Evolutionary conservation across 768 basidiomycete species (phyloP), one percentile per base, ranked within the genome.

Genomic region (Suillus decipiens): DNA sequence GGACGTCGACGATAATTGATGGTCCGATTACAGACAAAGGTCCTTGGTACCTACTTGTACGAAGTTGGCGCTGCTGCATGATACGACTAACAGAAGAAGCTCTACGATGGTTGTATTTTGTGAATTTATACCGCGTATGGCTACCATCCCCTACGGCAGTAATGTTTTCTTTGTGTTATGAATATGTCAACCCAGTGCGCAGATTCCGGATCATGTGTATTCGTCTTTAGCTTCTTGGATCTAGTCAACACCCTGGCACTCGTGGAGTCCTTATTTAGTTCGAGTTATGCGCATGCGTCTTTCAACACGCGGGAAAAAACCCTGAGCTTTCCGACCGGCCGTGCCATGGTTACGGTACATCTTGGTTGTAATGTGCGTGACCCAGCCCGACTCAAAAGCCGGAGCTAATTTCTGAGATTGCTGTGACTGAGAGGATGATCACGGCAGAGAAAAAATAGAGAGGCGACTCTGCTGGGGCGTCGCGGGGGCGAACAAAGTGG

Each of bases 401-500:
- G n/a, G n/a, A n/a, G n/a, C n/a, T 64, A 67, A 58, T 51, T 68
- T 17, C 70, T 0, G 73, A 28, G 3, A 28, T 28, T 28, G 28
- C 28, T 28, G 28, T 28, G 28, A 3, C 28, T 28, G 28, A 28
- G 28, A 28, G 28, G 28, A 28, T 28, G 28, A 28, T 28, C 28
- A 28, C 28, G 28, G n/a, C n/a, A n/a, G n/a, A n/a, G n/a, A n/a
- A n/a, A n/a, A n/a, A n/a, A 28, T 28, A 28, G 28, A 28, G 28
- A 28, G 28, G 28, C 3, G 28, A 28, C 28, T 28, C 28, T 28
- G 3, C 28, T 28, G 73, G 1, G 73, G 73, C 0, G 76, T 54
- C 70, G 81, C 50, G 70, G 82, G 82, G 4, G 74, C 69, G 65
- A 84, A 82, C 37, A 83, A 71, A 4, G 74, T 78, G 1, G 79